These are phyloP conservation scores for Alternaria infectoria DNA, from an alignment of 2,329 filamentous ascomycete genomes.

Conservation along the genomic window DNA sequence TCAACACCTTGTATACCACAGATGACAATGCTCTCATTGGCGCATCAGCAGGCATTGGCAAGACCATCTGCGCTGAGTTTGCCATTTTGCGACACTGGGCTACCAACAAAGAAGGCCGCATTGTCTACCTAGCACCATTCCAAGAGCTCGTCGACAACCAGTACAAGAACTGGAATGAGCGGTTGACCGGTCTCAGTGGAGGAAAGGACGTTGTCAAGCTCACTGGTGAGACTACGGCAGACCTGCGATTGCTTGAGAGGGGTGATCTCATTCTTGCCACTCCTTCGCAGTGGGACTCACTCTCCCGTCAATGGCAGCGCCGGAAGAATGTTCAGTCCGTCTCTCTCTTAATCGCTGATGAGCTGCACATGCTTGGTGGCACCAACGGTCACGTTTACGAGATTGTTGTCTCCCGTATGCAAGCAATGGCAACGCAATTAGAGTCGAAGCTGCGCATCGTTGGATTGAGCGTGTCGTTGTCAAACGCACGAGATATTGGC, in stretches of 20 bases:
- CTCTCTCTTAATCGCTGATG: conserved; percentile 90
- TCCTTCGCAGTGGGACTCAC: conserved; percentile 91
- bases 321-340: conserved; percentile 94
- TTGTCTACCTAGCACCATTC: conserved; percentile 93
- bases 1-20: conserved; percentile 88
- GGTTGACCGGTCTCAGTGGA: conserved; percentile 73
- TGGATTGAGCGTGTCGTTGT: conserved; percentile 87
- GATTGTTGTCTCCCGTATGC: conserved; percentile 96
- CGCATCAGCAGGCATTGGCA: conserved; percentile 92
- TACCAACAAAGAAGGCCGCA: conserved; percentile 72
- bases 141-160: conserved; percentile 89
- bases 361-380: conserved; percentile 90
- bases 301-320: conserved; percentile 95
- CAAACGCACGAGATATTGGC: conserved; percentile 91
- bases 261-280: conserved; percentile 92
- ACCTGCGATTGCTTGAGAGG: conserved; percentile 84
- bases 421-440: conserved; percentile 89
- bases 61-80: conserved; percentile 96
- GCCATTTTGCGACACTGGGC: conserved; percentile 89
- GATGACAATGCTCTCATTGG: conserved; percentile 95
- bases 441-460: conserved; percentile 86
- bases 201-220: conserved; percentile 93
- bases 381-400: conserved; percentile 90
- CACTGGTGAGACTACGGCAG: conserved; percentile 88
- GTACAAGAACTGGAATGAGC: conserved; percentile 82